Base-by-base conservation (phyloP, 139 green algal genomes). In the Chlorella sorokiniana region DNA sequence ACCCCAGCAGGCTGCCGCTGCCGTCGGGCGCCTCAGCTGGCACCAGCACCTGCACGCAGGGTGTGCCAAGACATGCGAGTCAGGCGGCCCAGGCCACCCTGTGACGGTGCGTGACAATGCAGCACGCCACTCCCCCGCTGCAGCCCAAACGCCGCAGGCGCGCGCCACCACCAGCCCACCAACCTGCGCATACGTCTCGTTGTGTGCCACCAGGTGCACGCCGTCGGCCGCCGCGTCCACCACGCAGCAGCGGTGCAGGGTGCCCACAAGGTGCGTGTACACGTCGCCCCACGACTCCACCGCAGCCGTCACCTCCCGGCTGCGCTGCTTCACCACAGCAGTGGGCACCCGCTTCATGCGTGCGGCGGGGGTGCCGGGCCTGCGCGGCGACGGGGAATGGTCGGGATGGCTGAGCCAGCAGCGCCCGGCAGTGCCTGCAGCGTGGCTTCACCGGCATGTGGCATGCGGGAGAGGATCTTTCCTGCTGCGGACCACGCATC, bases 351-450 rank as follows among this genome's bases (percentile, higher is more conserved):
- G 76, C 74, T 94, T 93, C 95, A 98, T 98, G 63, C 93, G 87
- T 29, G 95, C 96, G 2, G 95, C 95, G 1, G 95, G 95, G 0
- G 95, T 98, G 70, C 95, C 94, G 64, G 94, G 90, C 65, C 88
- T 90, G 78, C 41, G 25, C 31, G 1, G 42, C 16, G 25, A 25
- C 27, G n/a, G 71, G 45, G 20, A 8, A 4, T 33, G 64, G 14
- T 23, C 29, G 64, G 37, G 64, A n/a, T 31, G 63, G 33, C 14
- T 4, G 44, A 45, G 8, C 40, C n/a, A n/a, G n/a, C n/a, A n/a
- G n/a, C n/a, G n/a, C n/a, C n/a, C n/a, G n/a, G n/a, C n/a, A n/a
- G n/a, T n/a, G n/a, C n/a, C n/a, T n/a, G n/a, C n/a, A n/a, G n/a
- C n/a, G n/a, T n/a, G n/a, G n/a, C n/a, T n/a, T n/a, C n/a, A n/a